A percentile compares a stretch with the other conserved stretches of the same genome.
Evolutionary conservation across 345 rosid genomes (phyloP).

Genomic region (Lepidium africanum): DNA sequence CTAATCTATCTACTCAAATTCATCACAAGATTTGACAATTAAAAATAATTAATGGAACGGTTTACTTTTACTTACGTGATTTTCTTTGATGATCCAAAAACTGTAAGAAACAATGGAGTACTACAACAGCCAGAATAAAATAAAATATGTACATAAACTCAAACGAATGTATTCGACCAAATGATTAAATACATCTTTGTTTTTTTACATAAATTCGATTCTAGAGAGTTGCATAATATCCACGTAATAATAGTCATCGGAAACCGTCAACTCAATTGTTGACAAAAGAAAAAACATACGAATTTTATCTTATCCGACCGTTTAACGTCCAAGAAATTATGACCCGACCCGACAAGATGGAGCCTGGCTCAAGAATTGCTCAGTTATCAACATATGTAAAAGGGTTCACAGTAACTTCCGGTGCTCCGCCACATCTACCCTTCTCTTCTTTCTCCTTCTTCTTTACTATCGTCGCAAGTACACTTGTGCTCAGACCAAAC

Average conservation of each 20-base stretch:
- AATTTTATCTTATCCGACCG: neutral
- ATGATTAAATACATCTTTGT: no score
- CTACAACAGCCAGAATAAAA: neutral
- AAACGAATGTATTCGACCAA: no score
- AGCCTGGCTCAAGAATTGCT: neutral
- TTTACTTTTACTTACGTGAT: neutral
- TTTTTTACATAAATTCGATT: no score
- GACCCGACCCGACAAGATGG: neutral
- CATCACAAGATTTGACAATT: neutral
- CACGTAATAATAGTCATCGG: no score
- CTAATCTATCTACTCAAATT: neutral
- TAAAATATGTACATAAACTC: neutral
- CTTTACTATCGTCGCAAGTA: conserved; percentile 26
- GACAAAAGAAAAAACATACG: no score
- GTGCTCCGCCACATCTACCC: neutral
- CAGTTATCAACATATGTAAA: neutral
- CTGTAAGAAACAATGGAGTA: neutral
- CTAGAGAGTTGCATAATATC: no score
- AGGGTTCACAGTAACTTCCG: neutral
- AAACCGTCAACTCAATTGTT: no score
- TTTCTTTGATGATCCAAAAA: neutral
- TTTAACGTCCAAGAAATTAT: neutral
- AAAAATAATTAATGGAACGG: no score
- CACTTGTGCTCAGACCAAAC: conserved; percentile 30
- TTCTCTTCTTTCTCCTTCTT: conserved; percentile 7